Base-by-base conservation (phyloP, 164 flowering plant species). In the Magnolia sinica region DNA sequence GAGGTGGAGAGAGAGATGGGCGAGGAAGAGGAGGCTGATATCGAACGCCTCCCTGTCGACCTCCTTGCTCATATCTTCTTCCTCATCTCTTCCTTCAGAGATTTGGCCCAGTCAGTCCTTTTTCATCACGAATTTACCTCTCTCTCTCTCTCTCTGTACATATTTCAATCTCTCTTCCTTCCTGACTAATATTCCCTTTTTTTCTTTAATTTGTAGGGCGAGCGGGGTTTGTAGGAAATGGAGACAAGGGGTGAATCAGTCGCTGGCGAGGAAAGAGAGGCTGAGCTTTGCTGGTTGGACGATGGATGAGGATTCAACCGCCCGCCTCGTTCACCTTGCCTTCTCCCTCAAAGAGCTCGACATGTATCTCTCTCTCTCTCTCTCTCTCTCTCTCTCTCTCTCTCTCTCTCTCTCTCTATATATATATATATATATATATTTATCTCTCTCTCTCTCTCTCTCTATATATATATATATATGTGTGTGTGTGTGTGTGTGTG, bases 341-440 rank as follows among this genome's bases (percentile, higher is more conserved):
- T 87, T 90, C 76, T 79, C 81, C 81, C 97, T 96, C 87, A 89
- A 89, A 85, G 95, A 96, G 76, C 96, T 96, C 27, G 97, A 93
- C 86, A 93, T 93, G 98, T 96, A 86, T 24, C n/a, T 37, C 8
- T 6, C 49, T 37, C 18, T 24, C 6, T 11, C 18, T 55, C 19
- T 37, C 45, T 37, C 45, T 37, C 45, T 37, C 45, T 37, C 45
- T 37, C 45, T 37, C 37, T 31, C 37, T 31, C 37, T 31, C 37
- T 31, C 37, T 31, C 37, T 31, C 45, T 37, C 45, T 37, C 45
- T 37, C 45, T 37, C 45, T 37, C 45, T 37, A 0, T 37, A 0
- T 37, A 0, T 37, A 0, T 37, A 2, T 37, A 0, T 6, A 2
- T n/a, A n/a, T n/a, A n/a, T n/a, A n/a, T n/a, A n/a, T 31, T 2